Evolutionary conservation across 2,329 filamentous ascomycete species (phyloP).

Genomic region (Botrytis fragariae): DNA sequence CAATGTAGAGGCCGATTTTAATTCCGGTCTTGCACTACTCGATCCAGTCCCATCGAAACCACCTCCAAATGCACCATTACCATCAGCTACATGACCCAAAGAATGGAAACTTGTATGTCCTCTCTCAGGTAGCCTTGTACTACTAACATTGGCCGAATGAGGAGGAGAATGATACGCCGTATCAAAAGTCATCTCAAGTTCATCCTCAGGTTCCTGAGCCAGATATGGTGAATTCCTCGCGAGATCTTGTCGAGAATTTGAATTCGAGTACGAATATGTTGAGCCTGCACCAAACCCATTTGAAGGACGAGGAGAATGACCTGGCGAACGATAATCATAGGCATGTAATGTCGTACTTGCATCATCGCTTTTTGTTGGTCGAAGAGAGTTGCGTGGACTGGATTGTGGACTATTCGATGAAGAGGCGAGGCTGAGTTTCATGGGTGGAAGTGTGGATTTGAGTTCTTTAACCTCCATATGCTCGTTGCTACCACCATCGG

Average conservation of each 20-base stretch:
- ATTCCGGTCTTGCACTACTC: slow-evolving; percentile 40
- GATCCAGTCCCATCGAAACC: slow-evolving; percentile 21
- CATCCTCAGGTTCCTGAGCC: slow-evolving; percentile 40
- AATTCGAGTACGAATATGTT: slow-evolving; percentile 14
- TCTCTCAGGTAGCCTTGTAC: background rate
- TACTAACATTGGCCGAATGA: slow-evolving; percentile 25
- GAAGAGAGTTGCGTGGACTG: slow-evolving; percentile 37
- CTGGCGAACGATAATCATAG: slow-evolving; percentile 20
- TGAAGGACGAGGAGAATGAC: slow-evolving; percentile 24
- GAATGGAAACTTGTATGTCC: slow-evolving; percentile 5
- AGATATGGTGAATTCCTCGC: slow-evolving; percentile 16
- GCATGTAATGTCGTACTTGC: slow-evolving; percentile 36
- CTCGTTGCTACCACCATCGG: slow-evolving; percentile 26
- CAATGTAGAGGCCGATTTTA: slow-evolving; percentile 47
- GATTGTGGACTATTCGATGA: slow-evolving; percentile 9
- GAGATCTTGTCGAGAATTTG: slow-evolving; percentile 13
- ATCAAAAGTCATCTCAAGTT: slow-evolving; percentile 71
- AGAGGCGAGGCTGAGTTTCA: slow-evolving; percentile 65
- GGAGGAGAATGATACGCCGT: slow-evolving; percentile 46
- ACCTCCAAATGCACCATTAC: background rate
- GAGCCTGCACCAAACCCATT: slow-evolving; percentile 12
- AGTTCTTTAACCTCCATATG: slow-evolving; percentile 70
- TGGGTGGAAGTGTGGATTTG: slow-evolving; percentile 82
- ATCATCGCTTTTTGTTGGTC: slow-evolving; percentile 50
- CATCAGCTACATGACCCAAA: background rate